phyloP scores from a whole-genome alignment of 345 rosid species.

The Passiflora organensis region DNA sequence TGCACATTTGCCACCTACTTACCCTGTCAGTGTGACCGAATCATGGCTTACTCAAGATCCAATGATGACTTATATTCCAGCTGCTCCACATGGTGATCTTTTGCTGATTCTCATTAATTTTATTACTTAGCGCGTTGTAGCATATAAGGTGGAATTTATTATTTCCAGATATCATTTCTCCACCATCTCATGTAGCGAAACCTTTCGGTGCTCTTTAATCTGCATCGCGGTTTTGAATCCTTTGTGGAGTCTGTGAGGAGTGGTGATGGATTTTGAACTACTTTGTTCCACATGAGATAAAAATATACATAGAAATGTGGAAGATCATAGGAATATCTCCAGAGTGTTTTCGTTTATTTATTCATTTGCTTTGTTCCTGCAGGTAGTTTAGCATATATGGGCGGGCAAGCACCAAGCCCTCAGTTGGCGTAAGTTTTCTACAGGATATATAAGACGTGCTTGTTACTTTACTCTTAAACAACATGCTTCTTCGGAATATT shows the following conservation, averaged over 20 bases:
- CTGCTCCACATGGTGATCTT: constrained; percentile 55
- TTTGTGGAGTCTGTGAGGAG: too few relatives aligned
- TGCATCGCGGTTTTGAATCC: too few relatives aligned
- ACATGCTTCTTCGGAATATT: too few relatives aligned
- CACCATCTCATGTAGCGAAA: too few relatives aligned
- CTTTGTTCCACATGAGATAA: too few relatives aligned
- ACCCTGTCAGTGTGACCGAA: constrained; percentile 43
- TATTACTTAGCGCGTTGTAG: neutral
- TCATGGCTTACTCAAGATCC: constrained; percentile 69
- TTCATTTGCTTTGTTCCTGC: constrained; percentile 19
- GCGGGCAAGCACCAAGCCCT: constrained; percentile 54
- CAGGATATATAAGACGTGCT: too few relatives aligned
- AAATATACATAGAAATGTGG: too few relatives aligned
- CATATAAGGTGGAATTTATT: neutral
- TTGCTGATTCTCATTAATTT: neutral
- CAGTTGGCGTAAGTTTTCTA: constrained; percentile 66
- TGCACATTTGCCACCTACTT: constrained; percentile 39
- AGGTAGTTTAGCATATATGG: constrained; percentile 72
- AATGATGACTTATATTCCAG: constrained; percentile 33
- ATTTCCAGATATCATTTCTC: neutral
- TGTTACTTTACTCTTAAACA: too few relatives aligned
- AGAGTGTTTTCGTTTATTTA: constrained; percentile 1
- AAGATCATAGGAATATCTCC: too few relatives aligned
- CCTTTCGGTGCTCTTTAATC: too few relatives aligned
- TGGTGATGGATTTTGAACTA: too few relatives aligned